Base-by-base conservation (phyloP, 2,329 filamentous ascomycete genomes). In the Xylariomycetidae sp. region DNA sequence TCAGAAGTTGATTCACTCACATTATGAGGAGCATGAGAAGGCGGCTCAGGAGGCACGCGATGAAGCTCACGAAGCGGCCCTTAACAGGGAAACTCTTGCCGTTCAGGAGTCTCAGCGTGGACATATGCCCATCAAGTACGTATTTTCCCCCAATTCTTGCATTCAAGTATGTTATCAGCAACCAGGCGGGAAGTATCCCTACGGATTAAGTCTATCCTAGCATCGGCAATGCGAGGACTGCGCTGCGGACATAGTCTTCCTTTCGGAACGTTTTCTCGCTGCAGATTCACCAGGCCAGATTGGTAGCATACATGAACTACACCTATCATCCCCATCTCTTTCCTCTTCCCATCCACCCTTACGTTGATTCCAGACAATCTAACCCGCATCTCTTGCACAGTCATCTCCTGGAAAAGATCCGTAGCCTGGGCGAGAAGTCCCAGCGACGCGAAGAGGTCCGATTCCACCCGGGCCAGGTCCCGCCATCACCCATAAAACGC, bases 1-100 rank as follows among this genome's bases (percentile, higher is more conserved):
- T 16, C 70, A 75, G 38, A 59, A 66, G 4, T 59, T 74, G 8
- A 81, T 87, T 28, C 66, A 64, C 13, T 63, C 72, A 30, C 83
- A 88, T 50, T 72, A 80, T 42, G 65, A 65, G 25, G 63, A 73
- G 33, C 82, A 87, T 49, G 72, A 77, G 25, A 63, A 67, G 31
- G 72, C 76, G 38, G 61, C 71, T 12, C 69, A 56, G 68, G 55
- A 63, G 64, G 47, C 61, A n/a, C 42, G 42, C 28, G 42, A 49
- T 27, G 64, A 40, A 55, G 37, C 20, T 8, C n/a, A n/a, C n/a
- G n/a, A n/a, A n/a, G n/a, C 30, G 11, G 45, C 45, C 18, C 33
- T 47, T 8, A 72, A 25, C 54, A 62, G 32, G 50, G 71, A 68
- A 38, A 65, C 66, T 30, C 61, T 78, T 18, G 74, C 74, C 16